These are phyloP conservation scores for Ganoderma multipileum DNA, from an alignment of 1,284 basidiomycete species.

Conservation along the genomic window DNA sequence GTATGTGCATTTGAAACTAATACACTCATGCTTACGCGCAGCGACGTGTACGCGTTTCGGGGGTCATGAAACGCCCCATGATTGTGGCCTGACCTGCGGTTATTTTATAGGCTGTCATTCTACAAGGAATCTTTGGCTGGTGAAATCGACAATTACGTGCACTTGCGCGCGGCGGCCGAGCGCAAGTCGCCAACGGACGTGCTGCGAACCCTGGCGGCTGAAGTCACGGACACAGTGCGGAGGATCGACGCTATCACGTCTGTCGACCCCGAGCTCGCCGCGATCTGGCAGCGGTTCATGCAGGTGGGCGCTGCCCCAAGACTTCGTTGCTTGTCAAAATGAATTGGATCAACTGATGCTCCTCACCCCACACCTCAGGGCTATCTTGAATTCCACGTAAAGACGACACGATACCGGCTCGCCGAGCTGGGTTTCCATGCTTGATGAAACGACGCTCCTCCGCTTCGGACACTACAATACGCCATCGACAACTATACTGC, in stretches of 20 bases:
- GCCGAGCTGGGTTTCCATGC: constrained; percentile 12
- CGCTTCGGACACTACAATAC: background rate
- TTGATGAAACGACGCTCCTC: background rate
- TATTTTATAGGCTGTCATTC: constrained; percentile 20
- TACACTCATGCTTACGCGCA: background rate
- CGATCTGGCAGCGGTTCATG: constrained; percentile 4
- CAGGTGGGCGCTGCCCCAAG: background rate
- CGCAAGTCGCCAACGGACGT: constrained; percentile 12
- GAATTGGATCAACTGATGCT: background rate
- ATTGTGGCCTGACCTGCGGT: background rate
- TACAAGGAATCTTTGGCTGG: constrained; percentile 22
- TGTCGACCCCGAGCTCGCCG: constrained; percentile 6
- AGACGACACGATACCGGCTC: constrained; percentile 14
- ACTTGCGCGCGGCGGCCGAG: constrained; percentile 22
- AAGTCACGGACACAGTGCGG: constrained; percentile 15
- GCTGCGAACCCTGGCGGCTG: constrained; percentile 13
- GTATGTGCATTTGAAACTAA: background rate
- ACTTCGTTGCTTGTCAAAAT: background rate
- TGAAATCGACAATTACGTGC: constrained; percentile 18
- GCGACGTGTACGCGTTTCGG: constrained; percentile 18
- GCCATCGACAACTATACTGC: too few relatives aligned
- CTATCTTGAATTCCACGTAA: constrained; percentile 14
- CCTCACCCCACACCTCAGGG: background rate
- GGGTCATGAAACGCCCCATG: background rate
- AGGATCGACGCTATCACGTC: constrained; percentile 10